Evolutionary conservation across 2,329 filamentous ascomycete genomes (phyloP).

Genomic region (Zasmidium cellare): DNA sequence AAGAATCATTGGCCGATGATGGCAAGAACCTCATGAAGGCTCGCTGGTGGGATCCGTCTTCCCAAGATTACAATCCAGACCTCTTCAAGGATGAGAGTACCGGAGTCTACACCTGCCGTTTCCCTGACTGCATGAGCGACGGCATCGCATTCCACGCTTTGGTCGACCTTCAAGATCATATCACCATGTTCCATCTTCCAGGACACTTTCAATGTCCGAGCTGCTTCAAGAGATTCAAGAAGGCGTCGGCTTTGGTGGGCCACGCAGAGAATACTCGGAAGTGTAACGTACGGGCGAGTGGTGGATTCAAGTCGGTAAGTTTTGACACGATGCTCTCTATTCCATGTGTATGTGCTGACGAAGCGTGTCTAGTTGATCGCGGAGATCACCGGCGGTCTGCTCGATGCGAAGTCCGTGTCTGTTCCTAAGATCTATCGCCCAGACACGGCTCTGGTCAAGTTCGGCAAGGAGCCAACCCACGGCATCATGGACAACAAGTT

Average conservation of each 20-base stretch:
- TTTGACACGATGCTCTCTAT: no score
- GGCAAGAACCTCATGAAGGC: constrained; percentile 14
- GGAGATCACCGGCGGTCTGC: constrained; percentile 45
- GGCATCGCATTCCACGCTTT: constrained; percentile 32
- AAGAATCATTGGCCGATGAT: constrained; percentile 1
- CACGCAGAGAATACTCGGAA: constrained; percentile 44
- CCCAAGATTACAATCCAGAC: constrained; percentile 46
- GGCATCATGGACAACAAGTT: constrained; percentile 16
- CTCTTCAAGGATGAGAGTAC: constrained; percentile 49
- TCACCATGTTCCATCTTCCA: constrained; percentile 39
- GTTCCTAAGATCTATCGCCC: constrained; percentile 22
- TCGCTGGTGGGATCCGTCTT: constrained; percentile 17
- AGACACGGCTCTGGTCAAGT: constrained; percentile 11
- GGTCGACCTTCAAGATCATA: constrained; percentile 24
- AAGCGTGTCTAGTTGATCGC: constrained; percentile 31
- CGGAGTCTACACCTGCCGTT: constrained; percentile 56
- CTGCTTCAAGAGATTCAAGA: constrained; percentile 44
- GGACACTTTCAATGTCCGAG: constrained; percentile 39
- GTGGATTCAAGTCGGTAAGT: constrained; percentile 34
- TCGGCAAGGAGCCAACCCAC: constrained; percentile 5
- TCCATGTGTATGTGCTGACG: neutral
- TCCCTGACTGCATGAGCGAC: constrained; percentile 46
- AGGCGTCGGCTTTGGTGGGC: constrained; percentile 38
- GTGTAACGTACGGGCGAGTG: constrained; percentile 37
- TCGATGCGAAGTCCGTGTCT: constrained; percentile 18